phyloP scores from a whole-genome alignment of 2,329 filamentous ascomycete genomes.

The Didymella pinodella region DNA sequence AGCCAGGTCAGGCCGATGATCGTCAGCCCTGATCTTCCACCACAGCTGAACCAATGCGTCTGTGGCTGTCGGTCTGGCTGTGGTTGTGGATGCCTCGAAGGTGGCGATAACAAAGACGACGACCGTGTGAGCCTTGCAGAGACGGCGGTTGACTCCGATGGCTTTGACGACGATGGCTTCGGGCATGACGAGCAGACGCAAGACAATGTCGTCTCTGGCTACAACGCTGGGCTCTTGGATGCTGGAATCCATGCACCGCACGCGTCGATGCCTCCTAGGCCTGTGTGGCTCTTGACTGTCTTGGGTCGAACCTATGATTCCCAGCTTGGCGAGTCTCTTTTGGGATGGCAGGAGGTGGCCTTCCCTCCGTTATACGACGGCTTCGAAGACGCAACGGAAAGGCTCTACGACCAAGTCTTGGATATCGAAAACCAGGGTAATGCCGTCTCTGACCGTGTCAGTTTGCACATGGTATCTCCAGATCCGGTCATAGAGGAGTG shows the following conservation, averaged over 20 bases:
- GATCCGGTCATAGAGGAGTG: constrained; percentile 25
- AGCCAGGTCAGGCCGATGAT: constrained; percentile 14
- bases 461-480: constrained; percentile 31
- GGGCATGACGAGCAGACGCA: neutral
- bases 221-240: no score
- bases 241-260: constrained; percentile 1
- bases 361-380: no score
- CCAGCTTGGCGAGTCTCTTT: no score
- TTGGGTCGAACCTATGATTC: no score
- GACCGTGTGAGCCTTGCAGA: constrained; percentile 6
- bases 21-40: constrained; percentile 25
- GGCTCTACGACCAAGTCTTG: constrained; percentile 6
- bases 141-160: constrained; percentile 11
- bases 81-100: constrained; percentile 26
- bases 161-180: constrained; percentile 1
- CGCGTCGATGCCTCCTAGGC: neutral
- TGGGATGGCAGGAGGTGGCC: no score
- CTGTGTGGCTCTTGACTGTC: no score
- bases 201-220: neutral
- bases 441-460: constrained; percentile 16
- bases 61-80: constrained; percentile 38
- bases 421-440: constrained; percentile 19
- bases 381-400: constrained; percentile 5
- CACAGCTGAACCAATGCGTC: constrained; percentile 34
- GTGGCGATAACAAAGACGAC: constrained; percentile 20